phyloP scores from a whole-genome alignment of 352 stramenopile genomes.

The Discostella stelligera region DNA sequence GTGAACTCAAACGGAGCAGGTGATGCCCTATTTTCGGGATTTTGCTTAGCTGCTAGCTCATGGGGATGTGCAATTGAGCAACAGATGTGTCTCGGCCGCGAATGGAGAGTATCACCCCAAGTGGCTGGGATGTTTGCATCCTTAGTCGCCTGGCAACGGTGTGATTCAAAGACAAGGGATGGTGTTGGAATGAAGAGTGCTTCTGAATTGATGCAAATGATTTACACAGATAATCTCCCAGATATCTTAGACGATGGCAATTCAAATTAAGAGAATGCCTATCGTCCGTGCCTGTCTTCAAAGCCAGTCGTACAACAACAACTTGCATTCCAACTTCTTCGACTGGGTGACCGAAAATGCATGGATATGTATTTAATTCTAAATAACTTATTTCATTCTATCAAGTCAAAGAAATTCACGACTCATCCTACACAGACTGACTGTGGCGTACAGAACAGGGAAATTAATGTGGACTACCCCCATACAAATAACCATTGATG shows the following conservation, averaged over 20 bases:
- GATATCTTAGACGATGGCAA: conserved; percentile 13
- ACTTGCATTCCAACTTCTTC: no score
- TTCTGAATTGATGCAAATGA: conserved; percentile 31
- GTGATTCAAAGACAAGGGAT: conserved; percentile 43
- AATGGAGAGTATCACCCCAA: conserved; percentile 32
- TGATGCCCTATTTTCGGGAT: conserved; percentile 44
- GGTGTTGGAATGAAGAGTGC: conserved; percentile 39
- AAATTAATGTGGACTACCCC: conserved; percentile 51
- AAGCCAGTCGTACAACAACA: no score
- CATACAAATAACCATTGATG: conserved; percentile 69
- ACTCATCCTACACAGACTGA: not conserved
- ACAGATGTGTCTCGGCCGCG: not conserved
- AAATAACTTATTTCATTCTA: not conserved
- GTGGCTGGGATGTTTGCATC: conserved; percentile 35
- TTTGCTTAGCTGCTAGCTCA: conserved; percentile 38
- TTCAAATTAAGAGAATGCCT: not conserved
- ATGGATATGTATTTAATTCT: not conserved
- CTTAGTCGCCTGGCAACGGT: conserved; percentile 34
- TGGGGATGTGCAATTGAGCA: conserved; percentile 19
- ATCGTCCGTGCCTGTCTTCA: no score
- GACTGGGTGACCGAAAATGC: no score
- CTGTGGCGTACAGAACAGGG: not conserved
- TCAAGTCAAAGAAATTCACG: not conserved
- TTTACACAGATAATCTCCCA: conserved; percentile 23
- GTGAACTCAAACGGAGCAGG: conserved; percentile 46